Conservation (phyloP, 495 filamentous ascomycete species). For the Filosporella fistucella region DNA sequence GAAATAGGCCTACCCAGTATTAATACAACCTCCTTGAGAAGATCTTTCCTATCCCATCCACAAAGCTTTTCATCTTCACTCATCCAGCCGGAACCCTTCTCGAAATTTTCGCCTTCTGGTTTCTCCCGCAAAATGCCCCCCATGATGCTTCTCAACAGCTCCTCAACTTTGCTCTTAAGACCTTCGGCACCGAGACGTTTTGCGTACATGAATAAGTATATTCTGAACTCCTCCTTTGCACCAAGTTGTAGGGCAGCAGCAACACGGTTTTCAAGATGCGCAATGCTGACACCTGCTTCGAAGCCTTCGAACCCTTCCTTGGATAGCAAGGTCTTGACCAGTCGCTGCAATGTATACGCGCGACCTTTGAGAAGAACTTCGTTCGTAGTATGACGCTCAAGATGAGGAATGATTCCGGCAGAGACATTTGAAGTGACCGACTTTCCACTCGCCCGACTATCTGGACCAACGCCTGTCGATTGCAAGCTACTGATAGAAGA, state of each 20-base stretch:
- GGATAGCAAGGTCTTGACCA: constrained; percentile 79
- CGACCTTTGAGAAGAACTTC: constrained; percentile 89
- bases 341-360: constrained; percentile 80
- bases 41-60: constrained; percentile 80
- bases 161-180: constrained; percentile 80
- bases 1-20: constrained; percentile 71
- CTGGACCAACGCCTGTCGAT: constrained; percentile 56
- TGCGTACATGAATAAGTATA: constrained; percentile 93
- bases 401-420: constrained; percentile 83
- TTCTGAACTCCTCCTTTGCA: constrained; percentile 81
- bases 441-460: constrained; percentile 41
- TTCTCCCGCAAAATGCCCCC: constrained; percentile 60
- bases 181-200: constrained; percentile 92
- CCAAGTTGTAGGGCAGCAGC: constrained; percentile 83
- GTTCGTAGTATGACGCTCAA: constrained; percentile 91
- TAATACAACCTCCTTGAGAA: constrained; percentile 84
- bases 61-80: constrained; percentile 66
- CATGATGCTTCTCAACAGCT: constrained; percentile 74
- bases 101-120: constrained; percentile 36
- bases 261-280: constrained; percentile 92
- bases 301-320: constrained; percentile 90
- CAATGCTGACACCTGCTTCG: constrained; percentile 85
- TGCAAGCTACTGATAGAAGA: constrained; percentile 74
- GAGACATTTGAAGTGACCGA: constrained; percentile 63
- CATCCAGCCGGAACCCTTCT: constrained; percentile 46